These are phyloP conservation scores for Acrocalymma vagum DNA, from an alignment of 2,329 filamentous ascomycete genomes.

Conservation along the genomic window DNA sequence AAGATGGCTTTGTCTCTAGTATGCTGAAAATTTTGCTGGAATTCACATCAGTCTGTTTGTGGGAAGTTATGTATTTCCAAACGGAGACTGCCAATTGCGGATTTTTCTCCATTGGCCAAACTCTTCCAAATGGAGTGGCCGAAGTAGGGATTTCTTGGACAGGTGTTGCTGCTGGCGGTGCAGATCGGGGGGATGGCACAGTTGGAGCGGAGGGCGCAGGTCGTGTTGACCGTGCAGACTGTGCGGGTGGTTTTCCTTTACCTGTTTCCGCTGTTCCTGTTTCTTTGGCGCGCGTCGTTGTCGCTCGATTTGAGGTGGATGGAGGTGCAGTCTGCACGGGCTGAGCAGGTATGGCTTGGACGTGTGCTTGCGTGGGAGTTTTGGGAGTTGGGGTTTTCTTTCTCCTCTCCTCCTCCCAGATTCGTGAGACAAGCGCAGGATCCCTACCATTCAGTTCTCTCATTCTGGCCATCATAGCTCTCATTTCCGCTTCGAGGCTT, in stretches of 20 bases:
- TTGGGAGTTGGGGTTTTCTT: constrained; percentile 39
- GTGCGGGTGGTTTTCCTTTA: too few relatives aligned
- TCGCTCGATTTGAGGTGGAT: constrained; percentile 26
- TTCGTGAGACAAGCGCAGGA: constrained; percentile 61
- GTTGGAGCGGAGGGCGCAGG: constrained; percentile 6
- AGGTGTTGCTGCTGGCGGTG: constrained; percentile 9
- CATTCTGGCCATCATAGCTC: constrained; percentile 66
- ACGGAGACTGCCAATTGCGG: constrained; percentile 60
- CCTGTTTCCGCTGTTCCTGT: constrained; percentile 2
- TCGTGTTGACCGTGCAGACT: too few relatives aligned
- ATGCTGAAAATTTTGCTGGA: constrained; percentile 54
- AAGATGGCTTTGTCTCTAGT: constrained; percentile 63
- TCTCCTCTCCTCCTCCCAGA: constrained; percentile 64
- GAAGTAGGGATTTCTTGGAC: constrained; percentile 15
- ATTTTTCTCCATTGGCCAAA: constrained; percentile 63
- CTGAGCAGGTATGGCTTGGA: constrained; percentile 18
- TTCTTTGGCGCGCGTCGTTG: constrained; percentile 30
- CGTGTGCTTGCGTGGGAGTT: constrained; percentile 23
- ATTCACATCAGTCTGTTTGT: constrained; percentile 51
- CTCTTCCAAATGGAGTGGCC: too few relatives aligned
- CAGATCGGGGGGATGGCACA: constrained; percentile 7
- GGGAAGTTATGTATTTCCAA: constrained; percentile 54
- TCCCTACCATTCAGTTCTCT: constrained; percentile 64
- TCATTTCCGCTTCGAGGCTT: constrained; percentile 60
- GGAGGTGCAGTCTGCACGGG: constrained; percentile 16